phyloP scores from a whole-genome alignment of 2,329 filamentous ascomycete genomes.

The Ambrosiella beaveri region DNA sequence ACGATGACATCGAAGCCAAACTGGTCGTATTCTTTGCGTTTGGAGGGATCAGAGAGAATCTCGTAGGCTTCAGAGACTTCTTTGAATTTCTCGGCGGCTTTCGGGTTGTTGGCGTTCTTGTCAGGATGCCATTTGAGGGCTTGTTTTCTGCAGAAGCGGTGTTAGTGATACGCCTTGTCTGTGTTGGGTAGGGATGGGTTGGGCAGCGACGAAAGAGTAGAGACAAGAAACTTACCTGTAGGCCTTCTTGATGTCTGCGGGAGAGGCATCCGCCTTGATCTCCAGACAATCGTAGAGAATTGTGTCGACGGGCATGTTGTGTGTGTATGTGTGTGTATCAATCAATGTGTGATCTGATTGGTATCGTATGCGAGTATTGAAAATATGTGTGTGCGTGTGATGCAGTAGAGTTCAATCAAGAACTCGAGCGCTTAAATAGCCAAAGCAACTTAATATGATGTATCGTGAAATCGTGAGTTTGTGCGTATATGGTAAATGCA shows the following conservation, averaged over 20 bases:
- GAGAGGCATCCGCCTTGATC: conserved; percentile 61
- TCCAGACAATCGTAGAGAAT: conserved; percentile 82
- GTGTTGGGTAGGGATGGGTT: not conserved
- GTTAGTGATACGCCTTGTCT: conserved; percentile 17
- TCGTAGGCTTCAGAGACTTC: conserved; percentile 96
- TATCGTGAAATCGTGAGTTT: not conserved
- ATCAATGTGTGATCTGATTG: not conserved
- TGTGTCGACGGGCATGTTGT: conserved; percentile 76
- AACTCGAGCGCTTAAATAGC: too few relatives aligned
- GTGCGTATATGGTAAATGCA: not conserved
- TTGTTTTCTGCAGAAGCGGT: conserved; percentile 46
- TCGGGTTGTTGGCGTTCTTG: conserved; percentile 87
- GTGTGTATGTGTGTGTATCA: conserved; percentile 7
- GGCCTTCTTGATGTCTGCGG: conserved; percentile 95
- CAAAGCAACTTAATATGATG: too few relatives aligned
- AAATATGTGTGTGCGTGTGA: too few relatives aligned
- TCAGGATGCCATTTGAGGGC: conserved; percentile 90
- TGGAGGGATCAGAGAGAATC: conserved; percentile 91
- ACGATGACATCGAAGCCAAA: conserved; percentile 87
- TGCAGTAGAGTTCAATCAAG: too few relatives aligned
- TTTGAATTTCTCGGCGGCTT: conserved; percentile 88
- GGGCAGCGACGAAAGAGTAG: not conserved
- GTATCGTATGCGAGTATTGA: too few relatives aligned
- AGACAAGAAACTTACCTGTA: conserved; percentile 47
- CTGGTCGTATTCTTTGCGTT: conserved; percentile 87